Evolutionary conservation across 2,329 filamentous ascomycete genomes (phyloP).

Genomic region (Leptographium wingfieldii): DNA sequence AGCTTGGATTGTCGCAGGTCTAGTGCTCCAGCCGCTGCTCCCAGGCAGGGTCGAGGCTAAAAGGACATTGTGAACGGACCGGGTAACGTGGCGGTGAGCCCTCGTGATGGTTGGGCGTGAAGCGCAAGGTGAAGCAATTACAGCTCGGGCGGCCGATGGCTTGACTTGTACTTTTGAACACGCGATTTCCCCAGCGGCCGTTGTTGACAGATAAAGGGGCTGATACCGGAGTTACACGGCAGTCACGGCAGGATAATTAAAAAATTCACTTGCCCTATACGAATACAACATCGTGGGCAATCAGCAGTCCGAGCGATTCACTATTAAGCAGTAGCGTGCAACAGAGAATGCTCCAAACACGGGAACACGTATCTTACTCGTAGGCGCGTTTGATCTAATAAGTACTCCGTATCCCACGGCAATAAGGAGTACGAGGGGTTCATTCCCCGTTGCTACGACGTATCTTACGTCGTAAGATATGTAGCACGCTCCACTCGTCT

Average conservation of each 20-base stretch:
- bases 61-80: neutral
- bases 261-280: neutral
- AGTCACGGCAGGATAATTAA: neutral
- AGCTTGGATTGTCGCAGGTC: conserved; percentile 1
- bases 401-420: too few relatives aligned
- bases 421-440: neutral
- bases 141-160: neutral
- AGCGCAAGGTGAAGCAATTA: neutral
- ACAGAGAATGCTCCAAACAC: neutral
- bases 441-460: neutral
- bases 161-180: neutral
- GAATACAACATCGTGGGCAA: neutral
- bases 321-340: neutral
- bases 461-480: too few relatives aligned
- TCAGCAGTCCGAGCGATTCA: neutral
- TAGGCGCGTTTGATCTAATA: too few relatives aligned
- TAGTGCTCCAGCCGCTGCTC: conserved; percentile 6
- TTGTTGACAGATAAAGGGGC: conserved; percentile 1
- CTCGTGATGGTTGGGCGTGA: neutral
- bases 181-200: neutral
- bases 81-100: neutral
- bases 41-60: conserved; percentile 7
- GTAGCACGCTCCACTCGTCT: neutral
- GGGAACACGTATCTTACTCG: neutral
- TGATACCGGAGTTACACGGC: neutral